A percentile compares a stretch with the other conserved stretches of the same genome.
These are phyloP conservation scores for Cadophora sp. DNA, from an alignment of 2,329 filamentous ascomycete species.

Conservation along the genomic window DNA sequence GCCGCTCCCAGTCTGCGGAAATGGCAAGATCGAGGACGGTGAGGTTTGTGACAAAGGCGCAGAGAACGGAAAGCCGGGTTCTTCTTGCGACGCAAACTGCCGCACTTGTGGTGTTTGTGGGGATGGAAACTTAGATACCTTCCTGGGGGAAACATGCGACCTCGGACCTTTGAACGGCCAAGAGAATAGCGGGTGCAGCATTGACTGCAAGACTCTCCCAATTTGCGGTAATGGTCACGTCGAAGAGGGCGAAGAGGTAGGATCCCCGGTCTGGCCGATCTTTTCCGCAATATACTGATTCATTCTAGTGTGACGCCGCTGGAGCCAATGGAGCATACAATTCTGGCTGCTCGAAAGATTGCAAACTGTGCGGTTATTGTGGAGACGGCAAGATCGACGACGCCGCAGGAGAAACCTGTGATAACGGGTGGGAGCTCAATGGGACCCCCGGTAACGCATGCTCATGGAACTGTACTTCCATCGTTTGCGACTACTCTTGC, in stretches of 20 bases:
- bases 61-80: constrained; percentile 14
- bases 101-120: constrained; percentile 13
- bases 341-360: constrained; percentile 18
- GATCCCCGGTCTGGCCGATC: neutral
- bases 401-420: constrained; percentile 19
- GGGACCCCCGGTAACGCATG: constrained; percentile 18
- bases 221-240: constrained; percentile 12
- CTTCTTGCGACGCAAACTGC: constrained; percentile 19
- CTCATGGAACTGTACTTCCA: constrained; percentile 19
- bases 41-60: constrained; percentile 18
- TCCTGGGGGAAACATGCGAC: constrained; percentile 18
- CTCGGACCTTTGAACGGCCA: constrained; percentile 11
- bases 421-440: constrained; percentile 16
- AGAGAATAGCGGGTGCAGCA: constrained; percentile 13
- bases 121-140: constrained; percentile 16
- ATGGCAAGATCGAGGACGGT: constrained; percentile 15
- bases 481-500: constrained; percentile 19
- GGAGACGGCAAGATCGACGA: constrained; percentile 18
- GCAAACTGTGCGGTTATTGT: constrained; percentile 23
- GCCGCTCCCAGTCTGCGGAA: constrained; percentile 14
- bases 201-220: constrained; percentile 11
- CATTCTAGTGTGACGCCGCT: constrained; percentile 19
- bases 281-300: neutral
- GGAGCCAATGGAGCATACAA: constrained; percentile 14
- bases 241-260: constrained; percentile 17